phyloP scores from a whole-genome alignment of 2,329 filamentous ascomycete genomes.

The Neonectria coccinea region DNA sequence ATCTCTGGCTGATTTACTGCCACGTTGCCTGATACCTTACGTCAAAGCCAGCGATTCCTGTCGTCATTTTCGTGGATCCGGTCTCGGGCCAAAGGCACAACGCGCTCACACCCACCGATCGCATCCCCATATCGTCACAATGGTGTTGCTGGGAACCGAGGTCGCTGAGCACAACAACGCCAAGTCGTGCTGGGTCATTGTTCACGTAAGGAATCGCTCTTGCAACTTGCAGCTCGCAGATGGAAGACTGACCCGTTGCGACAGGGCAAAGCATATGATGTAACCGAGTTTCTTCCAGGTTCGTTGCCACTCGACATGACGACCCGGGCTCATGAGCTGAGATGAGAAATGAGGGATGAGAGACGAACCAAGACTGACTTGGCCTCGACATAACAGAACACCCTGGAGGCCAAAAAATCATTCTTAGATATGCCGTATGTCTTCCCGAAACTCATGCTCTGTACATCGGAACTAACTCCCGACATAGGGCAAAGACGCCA shows the following conservation, averaged over 20 bases:
- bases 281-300: slow-evolving; percentile 88
- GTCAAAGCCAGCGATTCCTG: background rate
- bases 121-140: slow-evolving; percentile 38
- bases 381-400: slow-evolving; percentile 68
- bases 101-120: background rate
- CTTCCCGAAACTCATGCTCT: background rate
- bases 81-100: slow-evolving; percentile 41
- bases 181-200: slow-evolving; percentile 92
- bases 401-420: slow-evolving; percentile 90
- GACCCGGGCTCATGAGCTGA: background rate
- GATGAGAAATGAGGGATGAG: background rate
- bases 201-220: slow-evolving; percentile 69
- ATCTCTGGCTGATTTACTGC: background rate
- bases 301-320: slow-evolving; percentile 32
- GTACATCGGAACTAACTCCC: slow-evolving; percentile 23
- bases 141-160: slow-evolving; percentile 64
- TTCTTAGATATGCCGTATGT: slow-evolving; percentile 87
- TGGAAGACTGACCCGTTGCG: slow-evolving; percentile 33
- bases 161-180: slow-evolving; percentile 79
- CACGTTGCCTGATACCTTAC: background rate
- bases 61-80: slow-evolving; percentile 33
- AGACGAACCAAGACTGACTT: background rate
- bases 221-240: background rate
- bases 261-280: slow-evolving; percentile 85
- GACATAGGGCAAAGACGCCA: slow-evolving; percentile 84